Evolutionary conservation across 176 grass and related monocot genomes (phyloP), one percentile per base, ranked within the genome.

Genomic region (Musa acuminata): DNA sequence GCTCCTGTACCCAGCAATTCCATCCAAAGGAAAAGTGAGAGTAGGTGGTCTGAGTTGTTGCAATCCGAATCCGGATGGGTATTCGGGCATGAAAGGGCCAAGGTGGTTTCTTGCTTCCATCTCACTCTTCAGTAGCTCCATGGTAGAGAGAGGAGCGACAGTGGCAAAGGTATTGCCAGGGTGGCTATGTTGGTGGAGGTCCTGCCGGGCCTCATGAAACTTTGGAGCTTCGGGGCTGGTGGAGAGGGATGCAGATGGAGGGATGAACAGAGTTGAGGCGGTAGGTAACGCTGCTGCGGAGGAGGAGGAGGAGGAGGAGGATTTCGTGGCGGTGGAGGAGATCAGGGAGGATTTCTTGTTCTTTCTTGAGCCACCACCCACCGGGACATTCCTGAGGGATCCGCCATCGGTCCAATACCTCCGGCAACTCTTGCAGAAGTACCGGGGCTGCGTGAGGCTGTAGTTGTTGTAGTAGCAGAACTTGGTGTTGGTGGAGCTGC

Each of bases 401-500:
- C 93, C 93, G 53, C 93, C 93, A 51, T 96, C 93, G 1, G 93
- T 96, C 93, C 93, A 96, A 75, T 96, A 96, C 73, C 93, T 81
- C 27, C 93, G 81, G 82, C 93, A 96, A 43, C 87, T 90, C 83
- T 96, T 96, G 85, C 89, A 96, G 83, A 96, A 96, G 87, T 96
- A 96, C 58, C 93, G 86, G 52, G 93, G 93, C 81, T 96, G 93
- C 60, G 86, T 88, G 67, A 92, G 93, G 87, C 89, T 92, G 87
- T 96, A 96, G 85, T 96, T 96, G 76, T 96, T 96, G 81, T 96
- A 96, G 79, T 96, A 96, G 84, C 93, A 96, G 80, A 96, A 96
- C 77, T 96, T 96, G 64, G 93, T 96, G 83, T 96, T 96, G 63
- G 87, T 92, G 51, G 93, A 96, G 76, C 90, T 91, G 87, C 93